A percentile compares a stretch with the other conserved stretches of the same genome.
These are phyloP conservation scores for Sparassis latifolia DNA, from an alignment of 1,284 basidiomycete species.

Conservation along the genomic window DNA sequence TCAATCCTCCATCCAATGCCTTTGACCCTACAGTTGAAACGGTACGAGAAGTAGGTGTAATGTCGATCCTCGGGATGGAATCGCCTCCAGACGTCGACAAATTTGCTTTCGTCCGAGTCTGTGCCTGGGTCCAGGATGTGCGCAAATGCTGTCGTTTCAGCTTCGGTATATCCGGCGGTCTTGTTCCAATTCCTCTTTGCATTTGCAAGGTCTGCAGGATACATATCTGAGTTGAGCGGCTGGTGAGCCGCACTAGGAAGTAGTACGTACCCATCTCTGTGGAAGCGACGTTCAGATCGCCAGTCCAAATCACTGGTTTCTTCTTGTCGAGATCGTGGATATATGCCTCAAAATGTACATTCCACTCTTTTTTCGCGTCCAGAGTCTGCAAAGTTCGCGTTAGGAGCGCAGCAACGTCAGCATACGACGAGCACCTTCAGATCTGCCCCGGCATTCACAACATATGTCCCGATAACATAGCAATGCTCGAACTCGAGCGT, in stretches of 20 bases:
- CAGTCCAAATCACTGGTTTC: constrained; percentile 87
- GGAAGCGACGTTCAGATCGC: constrained; percentile 84
- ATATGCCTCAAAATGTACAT: constrained; percentile 66
- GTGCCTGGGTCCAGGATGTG: constrained; percentile 46
- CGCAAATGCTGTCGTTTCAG: constrained; percentile 67
- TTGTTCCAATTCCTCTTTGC: constrained; percentile 75
- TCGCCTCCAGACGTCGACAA: constrained; percentile 79
- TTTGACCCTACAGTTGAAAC: constrained; percentile 76
- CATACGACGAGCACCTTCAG: constrained; percentile 52
- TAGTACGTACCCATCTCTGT: constrained; percentile 52
- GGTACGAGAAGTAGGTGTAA: constrained; percentile 84
- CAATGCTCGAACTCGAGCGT: constrained; percentile 73
- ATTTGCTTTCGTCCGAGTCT: constrained; percentile 33
- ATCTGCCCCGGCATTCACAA: constrained; percentile 78
- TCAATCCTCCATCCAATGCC: constrained; percentile 87
- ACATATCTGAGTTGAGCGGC: constrained; percentile 1
- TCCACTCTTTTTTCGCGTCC: constrained; percentile 71
- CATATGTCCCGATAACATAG: constrained; percentile 79
- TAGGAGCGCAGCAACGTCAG: background rate
- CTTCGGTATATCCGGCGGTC: constrained; percentile 73
- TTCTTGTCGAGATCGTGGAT: constrained; percentile 64
- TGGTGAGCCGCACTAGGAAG: background rate
- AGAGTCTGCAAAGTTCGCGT: constrained; percentile 44
- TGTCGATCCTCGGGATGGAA: constrained; percentile 63
- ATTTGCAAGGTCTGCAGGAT: constrained; percentile 52